These are phyloP conservation scores for Diplocarpon mali DNA, from an alignment of 2,329 filamentous ascomycete species.

Conservation along the genomic window DNA sequence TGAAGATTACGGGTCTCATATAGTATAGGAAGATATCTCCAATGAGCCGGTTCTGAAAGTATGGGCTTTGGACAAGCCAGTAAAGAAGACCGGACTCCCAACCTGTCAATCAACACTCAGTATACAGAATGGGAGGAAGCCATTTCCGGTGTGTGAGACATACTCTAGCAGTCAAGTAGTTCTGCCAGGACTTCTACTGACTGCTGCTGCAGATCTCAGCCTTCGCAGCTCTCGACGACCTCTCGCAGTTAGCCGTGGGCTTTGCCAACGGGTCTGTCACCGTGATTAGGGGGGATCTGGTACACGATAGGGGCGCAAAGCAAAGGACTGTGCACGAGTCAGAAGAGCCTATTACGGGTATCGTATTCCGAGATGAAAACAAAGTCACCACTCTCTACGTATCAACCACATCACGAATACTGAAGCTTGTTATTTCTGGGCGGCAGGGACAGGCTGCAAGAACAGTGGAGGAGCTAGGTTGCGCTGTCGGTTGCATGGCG, in stretches of 20 bases:
- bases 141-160: conserved; percentile 61
- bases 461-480: conserved; percentile 80
- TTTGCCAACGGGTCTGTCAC: conserved; percentile 94
- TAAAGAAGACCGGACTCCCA: conserved; percentile 86
- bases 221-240: conserved; percentile 75
- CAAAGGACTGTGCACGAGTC: conserved; percentile 94
- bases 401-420: conserved; percentile 76
- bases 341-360: conserved; percentile 87
- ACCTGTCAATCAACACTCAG: conserved; percentile 77
- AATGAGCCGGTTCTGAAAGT: conserved; percentile 86
- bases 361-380: conserved; percentile 57
- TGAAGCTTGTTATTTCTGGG: conserved; percentile 78
- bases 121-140: conserved; percentile 82
- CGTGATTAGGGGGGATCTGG: conserved; percentile 83
- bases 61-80: conserved; percentile 90
- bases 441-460: conserved; percentile 82
- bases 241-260: conserved; percentile 87
- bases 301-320: conserved; percentile 88
- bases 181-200: not conserved
- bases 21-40: conserved; percentile 65
- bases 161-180: not conserved
- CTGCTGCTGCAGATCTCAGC: conserved; percentile 56
- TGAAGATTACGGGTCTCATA: conserved; percentile 20
- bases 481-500: conserved; percentile 90
- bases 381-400: conserved; percentile 73